Conservation (phyloP, 2,329 filamentous ascomycete species). For the Grosmannia clavigera region DNA sequence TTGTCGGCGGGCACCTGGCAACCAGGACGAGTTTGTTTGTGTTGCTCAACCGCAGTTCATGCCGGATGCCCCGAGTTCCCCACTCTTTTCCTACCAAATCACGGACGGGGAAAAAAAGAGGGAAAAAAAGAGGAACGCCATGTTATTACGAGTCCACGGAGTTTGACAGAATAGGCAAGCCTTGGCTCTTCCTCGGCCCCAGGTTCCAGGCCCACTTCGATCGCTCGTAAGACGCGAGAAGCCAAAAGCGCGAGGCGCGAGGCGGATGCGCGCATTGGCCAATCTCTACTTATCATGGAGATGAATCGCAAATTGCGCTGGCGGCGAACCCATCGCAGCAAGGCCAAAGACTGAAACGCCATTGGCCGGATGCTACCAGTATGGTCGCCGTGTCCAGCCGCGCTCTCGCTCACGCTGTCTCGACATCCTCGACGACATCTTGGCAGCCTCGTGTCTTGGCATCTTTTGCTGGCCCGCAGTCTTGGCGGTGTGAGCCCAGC, state of each 20-base stretch:
- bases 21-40: not conserved
- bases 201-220: not conserved
- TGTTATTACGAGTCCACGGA: not conserved
- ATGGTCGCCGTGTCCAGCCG: no score
- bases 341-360: not conserved
- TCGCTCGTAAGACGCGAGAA: slow-evolving; percentile 8
- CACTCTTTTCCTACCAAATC: not conserved
- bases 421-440: no score
- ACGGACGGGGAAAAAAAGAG: not conserved
- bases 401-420: no score
- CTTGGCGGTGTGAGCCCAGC: no score
- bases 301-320: not conserved
- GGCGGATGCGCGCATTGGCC: not conserved
- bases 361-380: no score
- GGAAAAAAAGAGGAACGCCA: not conserved
- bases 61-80: slow-evolving; percentile 2
- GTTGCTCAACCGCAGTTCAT: not conserved
- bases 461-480: no score
- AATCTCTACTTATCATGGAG: not conserved
- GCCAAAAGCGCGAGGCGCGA: slow-evolving; percentile 12
- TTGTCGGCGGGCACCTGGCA: not conserved
- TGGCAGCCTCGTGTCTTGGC: no score
- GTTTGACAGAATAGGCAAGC: not conserved
- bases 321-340: not conserved
- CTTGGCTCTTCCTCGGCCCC: not conserved